Evolutionary conservation across 2,329 filamentous ascomycete species (phyloP).

Genomic region (Lachnellula cervina): DNA sequence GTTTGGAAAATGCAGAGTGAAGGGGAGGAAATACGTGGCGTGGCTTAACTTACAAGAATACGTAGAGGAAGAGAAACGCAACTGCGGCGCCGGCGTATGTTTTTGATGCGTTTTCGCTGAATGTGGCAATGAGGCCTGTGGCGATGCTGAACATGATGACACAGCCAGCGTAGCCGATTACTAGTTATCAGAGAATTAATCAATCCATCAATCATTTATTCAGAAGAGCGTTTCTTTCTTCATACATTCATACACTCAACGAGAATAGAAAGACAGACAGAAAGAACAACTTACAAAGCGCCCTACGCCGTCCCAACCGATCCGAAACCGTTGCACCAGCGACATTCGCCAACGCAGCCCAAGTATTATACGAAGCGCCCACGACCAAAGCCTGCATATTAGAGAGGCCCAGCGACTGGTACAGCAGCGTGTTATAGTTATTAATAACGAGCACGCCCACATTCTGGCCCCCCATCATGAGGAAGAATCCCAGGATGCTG

Average conservation of each 20-base stretch:
- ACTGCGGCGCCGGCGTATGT: constrained; percentile 7
- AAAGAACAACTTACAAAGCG: constrained; percentile 3
- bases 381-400: constrained; percentile 9
- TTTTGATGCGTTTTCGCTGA: constrained; percentile 3
- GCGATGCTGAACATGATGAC: constrained; percentile 10
- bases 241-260: too few relatives aligned
- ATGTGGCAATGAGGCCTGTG: constrained; percentile 10
- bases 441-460: constrained; percentile 12
- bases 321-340: constrained; percentile 7
- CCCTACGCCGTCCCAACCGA: constrained; percentile 8
- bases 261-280: background rate
- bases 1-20: too few relatives aligned
- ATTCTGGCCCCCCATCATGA: constrained; percentile 11
- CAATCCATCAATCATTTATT: background rate
- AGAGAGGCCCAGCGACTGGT: constrained; percentile 9
- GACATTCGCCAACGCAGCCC: constrained; percentile 10
- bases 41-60: constrained; percentile 6
- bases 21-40: too few relatives aligned
- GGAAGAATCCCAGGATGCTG: constrained; percentile 5
- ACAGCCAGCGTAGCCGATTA: constrained; percentile 6
- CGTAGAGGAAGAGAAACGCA: constrained; percentile 13
- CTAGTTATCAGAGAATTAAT: background rate
- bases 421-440: constrained; percentile 12
- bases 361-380: constrained; percentile 11
- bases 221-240: too few relatives aligned